Evolutionary conservation across 2,329 filamentous ascomycete species (phyloP), one percentile per base, ranked within the genome.

Genomic region (Colletotrichum echinochloae): DNA sequence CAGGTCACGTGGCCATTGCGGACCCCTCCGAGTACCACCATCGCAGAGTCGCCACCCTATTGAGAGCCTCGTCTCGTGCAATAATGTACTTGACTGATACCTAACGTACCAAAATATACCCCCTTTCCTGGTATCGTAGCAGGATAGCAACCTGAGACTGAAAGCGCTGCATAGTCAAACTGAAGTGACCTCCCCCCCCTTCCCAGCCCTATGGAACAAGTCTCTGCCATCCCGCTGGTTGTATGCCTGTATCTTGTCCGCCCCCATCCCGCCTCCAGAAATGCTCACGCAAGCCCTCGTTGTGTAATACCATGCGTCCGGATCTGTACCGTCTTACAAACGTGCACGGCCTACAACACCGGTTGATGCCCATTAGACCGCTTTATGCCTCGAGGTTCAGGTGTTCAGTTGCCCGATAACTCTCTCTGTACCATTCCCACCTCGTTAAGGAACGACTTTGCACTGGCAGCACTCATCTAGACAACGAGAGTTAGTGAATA

Each of bases 391-490:
- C 28, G 28, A 46, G 48, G 46, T 33, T 35, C 26, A 20, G 30
- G 52, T 48, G 28, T 23, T 79, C 67, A 83, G 69, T 77, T 79
- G 70, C 76, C 79, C 73, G 82, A 82, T 41, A 89, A 81, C 76
- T 88, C 86, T 72, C 80, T 83, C 76, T 88, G 86, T 56, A 89
- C 81, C 72, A 82, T 79, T 57, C 81, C 77, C 39, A 88, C 81
- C 70, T 87, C 85, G 51, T 82, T 83, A 72, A 87, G 75, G 73
- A 89, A 88, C 66, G 75, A 78, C 78, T 86, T 87, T 9, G 86
- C 86, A 74, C 85, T 89, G 20, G 84, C 83, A 37, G 82, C 81
- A 60, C 82, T 86, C 86, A 88, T 86, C 87, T 89, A 56, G 16
- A 65, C 16, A n/a, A 23, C 23, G 6, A 6, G 16, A 14, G 59